Evolutionary conservation across 805 yeast genomes (phyloP), one percentile per base, ranked within the genome.

Genomic region (Nakazawaea ernobii): DNA sequence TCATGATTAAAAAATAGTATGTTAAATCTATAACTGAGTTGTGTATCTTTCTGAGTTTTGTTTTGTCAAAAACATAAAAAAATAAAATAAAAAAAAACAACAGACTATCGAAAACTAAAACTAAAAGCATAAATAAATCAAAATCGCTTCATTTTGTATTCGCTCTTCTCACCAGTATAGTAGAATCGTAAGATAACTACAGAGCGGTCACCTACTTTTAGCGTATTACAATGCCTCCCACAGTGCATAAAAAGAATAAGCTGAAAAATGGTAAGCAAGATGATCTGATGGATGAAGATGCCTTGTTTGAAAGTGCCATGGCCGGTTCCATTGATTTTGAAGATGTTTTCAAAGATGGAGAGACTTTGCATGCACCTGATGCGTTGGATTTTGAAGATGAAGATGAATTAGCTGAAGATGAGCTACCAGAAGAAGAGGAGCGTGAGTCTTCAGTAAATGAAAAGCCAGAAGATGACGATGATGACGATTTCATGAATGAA

Each of bases 311-410:
- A 32, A 53, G 51, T 32, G 68, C 63, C 4, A 53, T 66, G 53
- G 56, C 50, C 33, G 69, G 68, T 27, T 65, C 63, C 49, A 49
- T 66, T 32, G 52, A 49, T 8, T 54, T 59, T 28, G 55, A 64
- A 27, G 67, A 63, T 14, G 57, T 54, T 26, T 53, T 65, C 57
- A 62, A 62, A 45, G 75, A 68, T 30, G 82, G 77, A 15, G 68
- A 77, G 63, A 68, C 86, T 2, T 74, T 75, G 46, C 98, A 91
- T 63, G 91, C 94, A 1, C 96, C 80, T 6, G 92, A 91, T 62
- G 99, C 99, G 8, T 71, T 90, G 30, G 98, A 92, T 63, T 92
- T 86, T 61, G 97, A 88, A 59, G 96, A 88, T 61, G 95, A 87
- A 58, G 97, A 91, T 55, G 97, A 91, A 63, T 69, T 91, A 42